A percentile compares a stretch with the other conserved stretches of the same genome.
phyloP scores from a whole-genome alignment of 1,139 yeast genomes.

The Taphrina wiesneri region DNA sequence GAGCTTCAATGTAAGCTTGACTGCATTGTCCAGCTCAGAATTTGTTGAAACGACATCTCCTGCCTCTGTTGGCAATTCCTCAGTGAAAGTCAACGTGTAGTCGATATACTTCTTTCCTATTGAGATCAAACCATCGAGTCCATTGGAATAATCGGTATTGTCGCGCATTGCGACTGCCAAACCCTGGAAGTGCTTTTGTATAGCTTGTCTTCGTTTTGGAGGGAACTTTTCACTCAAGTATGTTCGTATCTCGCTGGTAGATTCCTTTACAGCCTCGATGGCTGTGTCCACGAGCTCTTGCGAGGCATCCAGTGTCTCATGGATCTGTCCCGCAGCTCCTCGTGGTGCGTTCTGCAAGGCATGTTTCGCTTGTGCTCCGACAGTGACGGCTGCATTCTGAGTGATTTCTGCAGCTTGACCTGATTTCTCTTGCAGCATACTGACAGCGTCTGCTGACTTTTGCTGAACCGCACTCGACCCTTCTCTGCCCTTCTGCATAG shows the following conservation, averaged over 20 bases:
- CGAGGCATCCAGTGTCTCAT: slow-evolving; percentile 28
- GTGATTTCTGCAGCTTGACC: slow-evolving; percentile 10
- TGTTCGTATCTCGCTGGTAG: slow-evolving; percentile 24
- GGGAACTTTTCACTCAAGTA: slow-evolving; percentile 27
- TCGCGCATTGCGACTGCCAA: slow-evolving; percentile 29
- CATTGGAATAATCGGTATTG: slow-evolving; percentile 31
- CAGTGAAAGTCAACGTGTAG: slow-evolving; percentile 29
- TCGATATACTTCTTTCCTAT: slow-evolving; percentile 29
- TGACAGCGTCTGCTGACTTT: slow-evolving; percentile 11
- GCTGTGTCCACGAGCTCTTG: slow-evolving; percentile 21
- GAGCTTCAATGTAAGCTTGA: slow-evolving; percentile 18
- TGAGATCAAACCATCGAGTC: slow-evolving; percentile 28
- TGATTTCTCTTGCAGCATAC: slow-evolving; percentile 16
- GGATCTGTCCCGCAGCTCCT: slow-evolving; percentile 30
- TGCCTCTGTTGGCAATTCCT: slow-evolving; percentile 24
- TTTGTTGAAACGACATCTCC: slow-evolving; percentile 19
- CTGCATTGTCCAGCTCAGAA: slow-evolving; percentile 22
- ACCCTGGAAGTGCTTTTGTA: slow-evolving; percentile 26
- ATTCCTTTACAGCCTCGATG: slow-evolving; percentile 26
- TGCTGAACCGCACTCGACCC: slow-evolving; percentile 3
- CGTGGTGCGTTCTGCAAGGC: slow-evolving; percentile 28
- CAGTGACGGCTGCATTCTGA: slow-evolving; percentile 18
- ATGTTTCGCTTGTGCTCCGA: slow-evolving; percentile 28
- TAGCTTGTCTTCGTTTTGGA: slow-evolving; percentile 19
- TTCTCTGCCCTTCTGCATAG: slow-evolving; percentile 10